phyloP scores from a whole-genome alignment of 345 rosid genomes.

The Chamaenerion angustifolium region DNA sequence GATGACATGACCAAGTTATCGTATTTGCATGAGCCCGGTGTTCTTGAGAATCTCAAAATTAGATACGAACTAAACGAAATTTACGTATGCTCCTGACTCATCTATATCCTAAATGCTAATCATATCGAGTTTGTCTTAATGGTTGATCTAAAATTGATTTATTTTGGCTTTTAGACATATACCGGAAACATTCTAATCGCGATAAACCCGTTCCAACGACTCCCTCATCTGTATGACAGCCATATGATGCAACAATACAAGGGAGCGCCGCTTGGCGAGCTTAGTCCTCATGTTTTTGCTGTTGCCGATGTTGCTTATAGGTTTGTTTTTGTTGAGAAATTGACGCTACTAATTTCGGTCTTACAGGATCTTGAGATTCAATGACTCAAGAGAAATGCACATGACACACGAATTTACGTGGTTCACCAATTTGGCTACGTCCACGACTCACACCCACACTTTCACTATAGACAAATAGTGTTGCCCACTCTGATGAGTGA shows the following conservation, averaged over 20 bases:
- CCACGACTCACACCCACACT: no score
- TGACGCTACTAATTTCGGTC: no score
- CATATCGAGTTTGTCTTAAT: neutral
- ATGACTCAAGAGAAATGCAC: no score
- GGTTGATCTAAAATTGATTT: neutral
- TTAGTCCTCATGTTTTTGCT: constrained; percentile 87
- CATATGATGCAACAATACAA: constrained; percentile 96
- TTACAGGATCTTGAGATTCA: no score
- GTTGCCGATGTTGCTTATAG: constrained; percentile 90
- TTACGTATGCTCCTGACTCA: constrained; percentile 37
- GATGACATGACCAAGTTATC: constrained; percentile 98
- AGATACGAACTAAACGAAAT: constrained; percentile 93
- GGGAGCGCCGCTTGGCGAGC: constrained; percentile 86
- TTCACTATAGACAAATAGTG: no score
- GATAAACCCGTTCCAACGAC: constrained; percentile 82
- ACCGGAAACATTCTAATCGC: constrained; percentile 84
- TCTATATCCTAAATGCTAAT: neutral
- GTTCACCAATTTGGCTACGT: no score
- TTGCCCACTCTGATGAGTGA: no score
- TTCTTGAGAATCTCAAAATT: constrained; percentile 54
- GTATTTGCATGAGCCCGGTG: constrained; percentile 93
- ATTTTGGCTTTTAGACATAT: constrained; percentile 40
- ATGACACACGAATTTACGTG: no score
- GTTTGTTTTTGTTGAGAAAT: no score
- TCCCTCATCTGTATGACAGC: constrained; percentile 71